Evolutionary conservation across 805 yeast genomes (phyloP).

Genomic region (Komagataella populi): DNA sequence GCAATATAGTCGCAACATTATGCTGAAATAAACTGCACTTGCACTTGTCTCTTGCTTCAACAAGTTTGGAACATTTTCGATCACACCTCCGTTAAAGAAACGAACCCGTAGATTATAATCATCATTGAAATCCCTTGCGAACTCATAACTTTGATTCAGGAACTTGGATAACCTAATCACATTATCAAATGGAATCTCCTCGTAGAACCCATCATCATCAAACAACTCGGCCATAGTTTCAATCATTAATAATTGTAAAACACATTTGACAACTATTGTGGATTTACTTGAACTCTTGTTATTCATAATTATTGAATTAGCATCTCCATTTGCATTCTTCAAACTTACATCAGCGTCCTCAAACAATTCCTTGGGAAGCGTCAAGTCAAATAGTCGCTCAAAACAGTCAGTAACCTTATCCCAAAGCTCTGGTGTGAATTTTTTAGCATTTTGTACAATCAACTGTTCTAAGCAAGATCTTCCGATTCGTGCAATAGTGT

Average conservation of each 20-base stretch:
- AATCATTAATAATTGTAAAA: conserved; percentile 77
- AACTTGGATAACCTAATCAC: conserved; percentile 46
- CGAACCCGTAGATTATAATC: conserved; percentile 81
- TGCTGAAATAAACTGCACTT: conserved; percentile 72
- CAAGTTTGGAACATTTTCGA: conserved; percentile 84
- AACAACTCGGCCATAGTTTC: conserved; percentile 75
- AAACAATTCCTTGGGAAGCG: conserved; percentile 80
- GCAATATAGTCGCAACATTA: conserved; percentile 69
- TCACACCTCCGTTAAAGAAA: conserved; percentile 83
- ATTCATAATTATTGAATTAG: conserved; percentile 4
- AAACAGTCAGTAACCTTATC: conserved; percentile 49
- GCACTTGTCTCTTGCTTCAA: conserved; percentile 86
- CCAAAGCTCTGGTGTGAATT: conserved; percentile 67
- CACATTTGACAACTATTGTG: conserved; percentile 82
- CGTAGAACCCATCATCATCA: conserved; percentile 56
- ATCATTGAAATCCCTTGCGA: conserved; percentile 79
- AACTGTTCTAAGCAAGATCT: conserved; percentile 76
- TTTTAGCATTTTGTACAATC: conserved; percentile 57
- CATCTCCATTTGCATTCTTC: conserved; percentile 10
- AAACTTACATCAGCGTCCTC: conserved; percentile 16
- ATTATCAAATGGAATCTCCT: conserved; percentile 50
- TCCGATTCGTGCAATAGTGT: conserved; percentile 91
- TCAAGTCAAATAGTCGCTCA: conserved; percentile 55
- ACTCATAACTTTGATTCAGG: conserved; percentile 58
- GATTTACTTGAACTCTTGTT: conserved; percentile 29